Base-by-base conservation (phyloP, 2,329 filamentous ascomycete genomes). In the Cladophialophora chaetospira region DNA sequence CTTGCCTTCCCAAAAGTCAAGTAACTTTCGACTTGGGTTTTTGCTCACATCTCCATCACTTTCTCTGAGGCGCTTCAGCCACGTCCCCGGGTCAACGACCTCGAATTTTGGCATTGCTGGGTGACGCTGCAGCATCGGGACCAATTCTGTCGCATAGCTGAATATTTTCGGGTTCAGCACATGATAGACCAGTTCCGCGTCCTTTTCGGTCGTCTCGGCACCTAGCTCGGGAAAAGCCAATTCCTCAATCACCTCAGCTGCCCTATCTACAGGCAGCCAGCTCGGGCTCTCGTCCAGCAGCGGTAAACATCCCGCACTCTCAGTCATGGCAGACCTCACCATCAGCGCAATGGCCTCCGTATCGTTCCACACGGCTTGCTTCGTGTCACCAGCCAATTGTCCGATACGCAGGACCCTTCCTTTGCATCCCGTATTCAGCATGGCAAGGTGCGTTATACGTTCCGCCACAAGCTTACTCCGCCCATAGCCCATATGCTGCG, bases 401-500 rank as follows among this genome's bases (percentile, higher is more conserved):
- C 80, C 80, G 1, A 82, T 71, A 0, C 80, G 70, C 5, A 79
- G 68, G 4, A 81, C 66, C 15, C 72, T 69, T 19, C 78, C 71
- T 4, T 25, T 19, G 13, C 46, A 21, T 9, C 45, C 50, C 1
- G 75, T 62, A 19, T 59, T 45, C 36, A 19, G 17, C 56, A 43
- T 21, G 67, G 55, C 47, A 66, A 66, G 17, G 76, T 77, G 4
- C 69, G 65, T 2, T 5, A 84, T 76, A 17, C 71, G 71, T 69
- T 85, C 82, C 1, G 80, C 80, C 1, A 84, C 79, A 79, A 81
- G 83, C 68, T 82, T 79, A 1, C 79, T 82, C 23, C 75, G 74
- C 2, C 79, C 77, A 61, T 85, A 85, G 2, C 82, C 82, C 3
- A 82, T 70, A 21, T 19, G 8, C 1, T 76, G 76, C 0, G 79